Conservation (phyloP, 805 yeast species). For the Schizosaccharomyces pombe region ASM294v3 CU329670.1:3006501-3007000, state of each 20-base stretch:
- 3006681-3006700: slow-evolving; percentile 16
- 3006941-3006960: no score
- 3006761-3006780: slow-evolving; percentile 11
- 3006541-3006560: slow-evolving; percentile 16
- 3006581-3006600: slow-evolving; percentile 33
- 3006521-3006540: slow-evolving; percentile 14
- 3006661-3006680: slow-evolving; percentile 26
- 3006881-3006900: background rate
- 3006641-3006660: slow-evolving; percentile 10
- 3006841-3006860: background rate
- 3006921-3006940: no score
- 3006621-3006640: slow-evolving; percentile 29
- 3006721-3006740: slow-evolving; percentile 10
- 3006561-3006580: slow-evolving; percentile 39
- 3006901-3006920: background rate
- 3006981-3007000: no score
- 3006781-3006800: slow-evolving; percentile 14
- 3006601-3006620: slow-evolving; percentile 31
- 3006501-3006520: slow-evolving; percentile 5
- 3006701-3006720: slow-evolving; percentile 20
- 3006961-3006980: no score
- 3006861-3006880: background rate
- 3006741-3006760: slow-evolving; percentile 2
- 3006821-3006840: slow-evolving; percentile 7
- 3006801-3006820: slow-evolving; percentile 15